Evolutionary conservation across 306 rosid species (phyloP).

Genomic region (Boehmeria nivea): DNA sequence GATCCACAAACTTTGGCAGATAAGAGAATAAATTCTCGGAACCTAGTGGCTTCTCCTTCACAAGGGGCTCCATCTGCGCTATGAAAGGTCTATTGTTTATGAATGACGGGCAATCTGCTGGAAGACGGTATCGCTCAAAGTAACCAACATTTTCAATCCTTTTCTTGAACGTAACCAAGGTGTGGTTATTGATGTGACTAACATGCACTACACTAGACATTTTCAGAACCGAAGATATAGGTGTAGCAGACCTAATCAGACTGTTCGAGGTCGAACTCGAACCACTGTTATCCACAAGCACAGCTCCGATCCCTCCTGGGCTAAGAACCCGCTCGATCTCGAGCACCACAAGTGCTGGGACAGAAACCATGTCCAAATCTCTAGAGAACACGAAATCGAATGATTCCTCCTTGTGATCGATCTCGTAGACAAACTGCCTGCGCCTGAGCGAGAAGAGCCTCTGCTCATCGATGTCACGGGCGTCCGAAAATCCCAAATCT

Average conservation of each 20-base stretch:
- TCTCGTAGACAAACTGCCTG: constrained; percentile 33
- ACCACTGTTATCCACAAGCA: constrained; percentile 33
- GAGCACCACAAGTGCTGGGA: constrained; percentile 65
- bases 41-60: constrained; percentile 29
- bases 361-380: constrained; percentile 56
- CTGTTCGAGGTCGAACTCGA: constrained; percentile 32
- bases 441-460: constrained; percentile 39
- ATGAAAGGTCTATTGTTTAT: constrained; percentile 43
- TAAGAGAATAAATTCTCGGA: constrained; percentile 29
- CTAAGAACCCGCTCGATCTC: constrained; percentile 84
- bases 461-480: constrained; percentile 32
- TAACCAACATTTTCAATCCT: constrained; percentile 31
- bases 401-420: constrained; percentile 41
- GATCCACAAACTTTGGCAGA: constrained; percentile 56
- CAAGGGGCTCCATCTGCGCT: constrained; percentile 56
- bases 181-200: constrained; percentile 33
- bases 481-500: constrained; percentile 54
- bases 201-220: constrained; percentile 65
- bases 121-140: constrained; percentile 36
- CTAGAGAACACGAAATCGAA: constrained; percentile 71
- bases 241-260: constrained; percentile 65
- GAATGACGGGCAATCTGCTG: constrained; percentile 54
- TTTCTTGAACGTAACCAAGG: constrained; percentile 70
- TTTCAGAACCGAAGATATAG: constrained; percentile 64
- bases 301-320: constrained; percentile 78